Evolutionary conservation across 1,284 basidiomycete species (phyloP).

Genomic region (Cryptococcus jaspeensis): DNA sequence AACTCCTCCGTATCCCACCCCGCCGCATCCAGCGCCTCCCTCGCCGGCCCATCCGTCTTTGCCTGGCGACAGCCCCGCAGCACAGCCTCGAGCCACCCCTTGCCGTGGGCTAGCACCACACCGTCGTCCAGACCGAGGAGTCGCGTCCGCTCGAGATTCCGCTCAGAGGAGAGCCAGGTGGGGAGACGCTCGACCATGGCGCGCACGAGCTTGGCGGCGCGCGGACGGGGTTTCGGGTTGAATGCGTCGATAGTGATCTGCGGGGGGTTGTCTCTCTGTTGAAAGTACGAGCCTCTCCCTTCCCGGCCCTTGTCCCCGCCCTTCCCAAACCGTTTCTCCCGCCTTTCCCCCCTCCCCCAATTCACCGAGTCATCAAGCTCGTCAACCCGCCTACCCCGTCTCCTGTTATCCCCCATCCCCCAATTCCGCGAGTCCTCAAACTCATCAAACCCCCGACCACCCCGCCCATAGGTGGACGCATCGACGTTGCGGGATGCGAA

Average conservation of each 20-base stretch:
- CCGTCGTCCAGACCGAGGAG: background rate
- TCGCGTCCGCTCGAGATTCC: background rate
- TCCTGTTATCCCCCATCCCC: no score
- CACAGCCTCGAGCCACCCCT: constrained; percentile 14
- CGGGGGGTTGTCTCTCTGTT: no score
- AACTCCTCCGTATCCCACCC: constrained; percentile 33
- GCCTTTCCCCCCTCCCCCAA: no score
- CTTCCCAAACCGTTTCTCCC: no score
- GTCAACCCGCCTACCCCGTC: no score
- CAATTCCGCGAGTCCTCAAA: no score
- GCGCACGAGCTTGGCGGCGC: background rate
- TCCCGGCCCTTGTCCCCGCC: no score
- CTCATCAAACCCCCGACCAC: no score
- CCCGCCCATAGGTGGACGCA: no score
- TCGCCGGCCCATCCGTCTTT: constrained; percentile 9
- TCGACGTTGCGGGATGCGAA: no score
- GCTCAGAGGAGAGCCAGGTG: background rate
- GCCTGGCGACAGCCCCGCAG: constrained; percentile 1
- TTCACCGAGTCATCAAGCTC: no score
- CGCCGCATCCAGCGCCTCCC: constrained; percentile 9
- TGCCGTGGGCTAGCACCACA: background rate
- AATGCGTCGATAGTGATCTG: background rate
- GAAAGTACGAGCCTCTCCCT: no score
- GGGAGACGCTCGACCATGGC: background rate
- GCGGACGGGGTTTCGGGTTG: background rate